Evolutionary conservation across 768 basidiomycete genomes (phyloP).

Genomic region (Leccinellum albellum): DNA sequence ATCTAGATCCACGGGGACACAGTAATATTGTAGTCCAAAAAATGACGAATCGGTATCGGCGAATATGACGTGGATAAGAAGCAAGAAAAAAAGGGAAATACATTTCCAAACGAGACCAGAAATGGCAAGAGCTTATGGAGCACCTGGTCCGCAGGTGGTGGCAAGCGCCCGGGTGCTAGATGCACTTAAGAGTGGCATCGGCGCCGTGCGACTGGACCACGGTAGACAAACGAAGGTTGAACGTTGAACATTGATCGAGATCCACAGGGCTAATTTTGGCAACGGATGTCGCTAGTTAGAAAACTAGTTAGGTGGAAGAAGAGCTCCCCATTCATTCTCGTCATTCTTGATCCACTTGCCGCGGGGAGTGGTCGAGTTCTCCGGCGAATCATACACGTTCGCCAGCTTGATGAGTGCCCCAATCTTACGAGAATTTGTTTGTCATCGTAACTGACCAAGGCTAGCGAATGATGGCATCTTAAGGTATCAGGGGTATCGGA

Average conservation of each 20-base stretch:
- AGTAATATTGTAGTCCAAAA: neutral
- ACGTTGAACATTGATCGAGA: neutral
- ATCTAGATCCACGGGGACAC: neutral
- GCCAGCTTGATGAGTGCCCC: neutral
- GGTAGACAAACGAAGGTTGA: slow-evolving; percentile 10
- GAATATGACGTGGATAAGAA: neutral
- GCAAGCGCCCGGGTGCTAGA: slow-evolving; percentile 9
- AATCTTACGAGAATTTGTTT: neutral
- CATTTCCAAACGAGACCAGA: neutral
- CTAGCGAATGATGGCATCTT: slow-evolving; percentile 17
- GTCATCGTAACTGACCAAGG: slow-evolving; percentile 21
- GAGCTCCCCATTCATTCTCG: neutral
- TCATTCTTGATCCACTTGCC: slow-evolving; percentile 8
- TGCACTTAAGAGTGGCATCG: slow-evolving; percentile 21
- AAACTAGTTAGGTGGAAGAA: slow-evolving; percentile 17
- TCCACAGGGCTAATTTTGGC: slow-evolving; percentile 6
- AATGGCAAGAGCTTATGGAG: neutral
- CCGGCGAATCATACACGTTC: neutral
- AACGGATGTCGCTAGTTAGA: neutral
- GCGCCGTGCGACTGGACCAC: neutral
- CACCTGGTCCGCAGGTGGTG: slow-evolving; percentile 14
- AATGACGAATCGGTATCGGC: neutral
- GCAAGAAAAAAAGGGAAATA: neutral
- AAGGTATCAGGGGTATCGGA: slow-evolving; percentile 10
- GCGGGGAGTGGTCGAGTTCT: neutral